Base-by-base conservation (phyloP, 306 rosid genomes). In the Castanospermum australe region DNA sequence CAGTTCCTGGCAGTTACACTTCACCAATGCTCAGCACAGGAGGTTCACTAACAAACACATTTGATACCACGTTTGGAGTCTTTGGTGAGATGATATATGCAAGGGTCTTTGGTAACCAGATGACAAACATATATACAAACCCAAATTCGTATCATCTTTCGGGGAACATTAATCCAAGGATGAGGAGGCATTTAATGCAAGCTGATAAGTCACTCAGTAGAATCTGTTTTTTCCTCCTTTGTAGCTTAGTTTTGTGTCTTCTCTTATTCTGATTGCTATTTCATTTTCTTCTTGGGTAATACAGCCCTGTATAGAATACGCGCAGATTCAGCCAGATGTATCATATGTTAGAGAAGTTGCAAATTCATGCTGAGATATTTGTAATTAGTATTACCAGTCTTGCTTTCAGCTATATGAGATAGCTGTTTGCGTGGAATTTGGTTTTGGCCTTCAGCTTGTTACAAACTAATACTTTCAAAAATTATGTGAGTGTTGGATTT, bases 141-240 rank as follows among this genome's bases (percentile, higher is more conserved):
- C 85, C 91, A 0, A 83, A 92, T 77, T 81, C 95, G 0, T 92
- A 92, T 55, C 63, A 80, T 82, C 82, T 86, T n/a, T 79, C 79
- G 8, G 88, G 83, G 77, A 81, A 51, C 57, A 83, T 67, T 67
- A 88, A 86, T 75, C 92, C 93, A 6, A 88, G 97, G 77, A 74
- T 87, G 33, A 87, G 97, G 78, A 91, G 97, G 80, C 93, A 83
- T 48, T 75, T 92, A 22, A 87, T 85, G 92, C 80, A 87, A 67
- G 87, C 91, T 52, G 97, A 94, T 77, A 80, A 69, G 79, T 91
- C 97, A 22, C 97, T 94, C 62, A 73, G 39, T 78, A 89, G 97
- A 87, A 84, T 94, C 35, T 78, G 93, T 71, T 79, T 89, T 70
- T 94, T 94, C 86, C 86, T 94, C 32, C 80, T 91, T 54, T 94